These are phyloP conservation scores for Nigrograna mackinnonii DNA, from an alignment of 2,329 filamentous ascomycete genomes.

Conservation along the genomic window DNA sequence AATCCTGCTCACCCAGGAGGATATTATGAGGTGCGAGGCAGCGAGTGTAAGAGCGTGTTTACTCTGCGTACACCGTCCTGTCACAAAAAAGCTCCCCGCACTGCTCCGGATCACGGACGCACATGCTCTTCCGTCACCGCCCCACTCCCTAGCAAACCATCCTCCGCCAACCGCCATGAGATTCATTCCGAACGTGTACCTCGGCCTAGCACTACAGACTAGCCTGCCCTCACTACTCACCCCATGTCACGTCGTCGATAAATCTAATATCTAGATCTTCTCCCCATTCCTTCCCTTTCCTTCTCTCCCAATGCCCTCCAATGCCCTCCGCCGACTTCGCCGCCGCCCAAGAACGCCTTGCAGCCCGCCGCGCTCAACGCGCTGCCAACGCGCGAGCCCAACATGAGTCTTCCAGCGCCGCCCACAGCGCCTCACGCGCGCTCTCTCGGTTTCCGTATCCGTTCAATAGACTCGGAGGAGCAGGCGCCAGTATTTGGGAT, in stretches of 20 bases:
- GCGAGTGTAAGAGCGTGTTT: conserved; percentile 13
- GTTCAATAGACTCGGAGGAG: conserved; percentile 60
- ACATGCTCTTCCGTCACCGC: too few species aligned
- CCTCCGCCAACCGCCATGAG: too few species aligned
- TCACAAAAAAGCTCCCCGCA: conserved; percentile 24
- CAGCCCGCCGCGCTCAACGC: conserved; percentile 76
- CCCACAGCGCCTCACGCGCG: conserved; percentile 46
- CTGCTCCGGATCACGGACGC: conserved; percentile 18
- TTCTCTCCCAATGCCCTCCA: conserved; percentile 26
- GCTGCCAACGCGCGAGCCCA: conserved; percentile 67
- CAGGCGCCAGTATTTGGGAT: conserved; percentile 66
- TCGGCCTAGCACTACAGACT: conserved; percentile 23
- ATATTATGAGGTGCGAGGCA: conserved; percentile 8
- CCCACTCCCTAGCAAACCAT: too few species aligned
- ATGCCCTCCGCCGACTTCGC: conserved; percentile 74
- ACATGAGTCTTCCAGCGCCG: conserved; percentile 49
- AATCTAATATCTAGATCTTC: conserved; percentile 1
- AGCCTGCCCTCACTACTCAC: conserved; percentile 4
- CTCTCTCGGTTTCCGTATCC: conserved; percentile 53
- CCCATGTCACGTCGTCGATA: conserved; percentile 20
- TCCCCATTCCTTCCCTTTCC: not conserved
- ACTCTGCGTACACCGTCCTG: conserved; percentile 1
- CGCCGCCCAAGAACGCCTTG: conserved; percentile 84
- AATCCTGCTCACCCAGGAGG: conserved; percentile 34
- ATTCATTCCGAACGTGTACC: conserved; percentile 22